Percentiles rank a stretch among this genome's conserved stretches.
phyloP scores from a whole-genome alignment of 176 grass and related monocot species.

The Hyparrhenia diplandra region DNA sequence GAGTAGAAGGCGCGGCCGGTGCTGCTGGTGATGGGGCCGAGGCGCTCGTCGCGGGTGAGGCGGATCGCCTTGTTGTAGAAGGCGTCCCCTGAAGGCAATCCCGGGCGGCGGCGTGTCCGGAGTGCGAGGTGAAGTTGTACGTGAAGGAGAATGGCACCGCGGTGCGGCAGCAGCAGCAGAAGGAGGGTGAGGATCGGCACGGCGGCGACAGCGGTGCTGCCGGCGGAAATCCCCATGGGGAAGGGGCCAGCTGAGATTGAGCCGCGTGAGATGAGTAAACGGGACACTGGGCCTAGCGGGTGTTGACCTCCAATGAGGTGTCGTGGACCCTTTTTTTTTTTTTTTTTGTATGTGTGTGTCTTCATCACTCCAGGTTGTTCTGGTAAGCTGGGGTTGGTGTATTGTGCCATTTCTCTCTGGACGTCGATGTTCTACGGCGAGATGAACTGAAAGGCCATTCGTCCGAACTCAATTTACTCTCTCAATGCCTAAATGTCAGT shows the following conservation, averaged over 20 bases:
- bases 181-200: neutral
- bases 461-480: no score
- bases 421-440: no score
- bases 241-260: neutral
- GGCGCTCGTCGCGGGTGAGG: slow-evolving; percentile 63
- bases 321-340: no score
- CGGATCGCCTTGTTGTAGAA: slow-evolving; percentile 76
- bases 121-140: slow-evolving; percentile 60
- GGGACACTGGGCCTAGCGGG: no score
- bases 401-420: no score
- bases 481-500: no score
- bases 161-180: neutral
- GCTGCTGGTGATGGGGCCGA: slow-evolving; percentile 57
- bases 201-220: neutral
- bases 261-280: no score
- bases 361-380: no score
- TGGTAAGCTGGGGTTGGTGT: no score
- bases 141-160: slow-evolving; percentile 50
- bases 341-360: no score
- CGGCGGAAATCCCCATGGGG: slow-evolving; percentile 16
- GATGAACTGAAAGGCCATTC: no score
- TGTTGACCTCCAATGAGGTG: no score
- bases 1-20: slow-evolving; percentile 51
- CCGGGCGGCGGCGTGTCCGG: slow-evolving; percentile 39
- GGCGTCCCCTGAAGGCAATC: slow-evolving; percentile 70